Evolutionary conservation across 345 rosid genomes (phyloP), one percentile per base, ranked within the genome.

Genomic region (Salix koriyanagi): DNA sequence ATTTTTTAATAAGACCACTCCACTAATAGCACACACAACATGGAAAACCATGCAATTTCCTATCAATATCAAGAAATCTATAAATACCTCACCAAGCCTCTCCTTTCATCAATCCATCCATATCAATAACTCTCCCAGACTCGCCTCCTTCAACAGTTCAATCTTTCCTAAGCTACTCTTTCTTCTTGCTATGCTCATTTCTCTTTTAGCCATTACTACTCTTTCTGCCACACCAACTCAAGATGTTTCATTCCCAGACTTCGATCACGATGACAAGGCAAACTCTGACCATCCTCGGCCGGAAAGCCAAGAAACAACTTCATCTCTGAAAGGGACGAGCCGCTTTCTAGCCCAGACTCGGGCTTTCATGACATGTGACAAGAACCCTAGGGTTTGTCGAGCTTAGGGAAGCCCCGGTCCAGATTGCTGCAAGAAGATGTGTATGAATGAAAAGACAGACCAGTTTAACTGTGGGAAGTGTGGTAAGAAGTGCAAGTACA

Each of bases 351-450:
- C 80, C 5, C 72, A 65, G 0, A 71, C 15, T 1, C 74, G 81
- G 28, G 62, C 16, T 16, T 32, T 0, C 2, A 52, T 79, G 87
- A 86, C 85, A 54, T 90, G 94, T 56, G 7, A 87, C 69, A 83
- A 74, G 13, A 84, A 79, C 73, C 83, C 92, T 26, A 86, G 80
- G 62, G 74, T 86, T 25, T 90, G 94, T 48, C 88, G 84, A 7
- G 76, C 48, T 18, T 83, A 77, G 73, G 90, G 90, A 7, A 89
- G 92, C 69, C 77, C 84, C 0, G 92, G 92, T 18, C 87, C 87
- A 16, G 77, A 83, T 61, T 89, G 94, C 78, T 90, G 94, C 79
- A 83, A 84, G 78, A 89, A 84, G 73, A 86, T 39, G 64, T 90
- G 94, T 34, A 92, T 90, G 28, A 81, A 87, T 26, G 67, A 86